A percentile compares a stretch with the other conserved stretches of the same genome.
phyloP scores from a whole-genome alignment of 1,139 yeast genomes.

The Geotrichum histeridarum region DNA sequence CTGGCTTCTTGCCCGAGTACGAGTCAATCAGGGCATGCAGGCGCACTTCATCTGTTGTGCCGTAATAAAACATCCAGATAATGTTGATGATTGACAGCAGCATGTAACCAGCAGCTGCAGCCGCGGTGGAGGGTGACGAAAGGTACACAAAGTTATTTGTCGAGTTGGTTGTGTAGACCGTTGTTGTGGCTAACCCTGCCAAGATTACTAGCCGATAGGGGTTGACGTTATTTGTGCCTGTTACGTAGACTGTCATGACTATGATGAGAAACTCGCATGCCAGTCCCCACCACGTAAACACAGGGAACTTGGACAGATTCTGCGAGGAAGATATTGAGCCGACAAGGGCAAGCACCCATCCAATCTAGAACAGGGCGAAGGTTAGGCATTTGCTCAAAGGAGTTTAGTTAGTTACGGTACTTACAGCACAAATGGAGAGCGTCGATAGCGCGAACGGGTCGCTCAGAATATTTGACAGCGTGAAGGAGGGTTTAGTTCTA shows the following conservation, averaged over 20 bases:
- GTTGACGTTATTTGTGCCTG: constrained; percentile 64
- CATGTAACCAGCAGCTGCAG: constrained; percentile 91
- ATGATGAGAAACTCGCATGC: constrained; percentile 69
- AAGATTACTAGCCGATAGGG: constrained; percentile 57
- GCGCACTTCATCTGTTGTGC: constrained; percentile 48
- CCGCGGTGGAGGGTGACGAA: constrained; percentile 60
- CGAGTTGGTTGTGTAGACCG: constrained; percentile 76
- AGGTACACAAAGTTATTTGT: constrained; percentile 74
- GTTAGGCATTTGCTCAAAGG: background rate
- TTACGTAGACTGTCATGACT: constrained; percentile 51
- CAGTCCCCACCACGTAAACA: constrained; percentile 97
- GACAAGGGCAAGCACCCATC: constrained; percentile 81
- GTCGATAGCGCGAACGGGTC: constrained; percentile 20
- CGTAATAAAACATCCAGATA: constrained; percentile 79
- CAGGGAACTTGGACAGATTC: constrained; percentile 50
- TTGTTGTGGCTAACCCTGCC: constrained; percentile 58
- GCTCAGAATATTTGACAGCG: constrained; percentile 16
- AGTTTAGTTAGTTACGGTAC: background rate
- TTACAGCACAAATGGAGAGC: constrained; percentile 16
- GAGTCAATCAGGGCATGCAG: constrained; percentile 81
- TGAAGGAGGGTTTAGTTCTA: constrained; percentile 6
- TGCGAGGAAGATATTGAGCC: constrained; percentile 69
- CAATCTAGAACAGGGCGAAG: constrained; percentile 26
- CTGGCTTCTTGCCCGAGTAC: constrained; percentile 40
- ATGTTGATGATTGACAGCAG: constrained; percentile 69